phyloP scores from a whole-genome alignment of 371 early-diverging fungal genomes.

The Mortierella sp. region DNA sequence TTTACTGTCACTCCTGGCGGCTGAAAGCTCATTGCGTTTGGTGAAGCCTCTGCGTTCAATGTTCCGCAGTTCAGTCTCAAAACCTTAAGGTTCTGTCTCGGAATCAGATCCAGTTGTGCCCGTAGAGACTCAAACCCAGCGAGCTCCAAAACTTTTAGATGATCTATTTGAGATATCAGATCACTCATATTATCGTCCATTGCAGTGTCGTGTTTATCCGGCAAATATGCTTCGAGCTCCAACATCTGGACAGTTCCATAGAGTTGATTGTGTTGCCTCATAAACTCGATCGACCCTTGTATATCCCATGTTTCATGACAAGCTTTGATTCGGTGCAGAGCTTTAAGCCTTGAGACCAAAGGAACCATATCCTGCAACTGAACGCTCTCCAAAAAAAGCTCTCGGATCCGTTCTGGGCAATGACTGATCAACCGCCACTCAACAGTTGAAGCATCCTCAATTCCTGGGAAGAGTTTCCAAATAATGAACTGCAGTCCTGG shows the following conservation, averaged over 20 bases:
- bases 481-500: conserved; percentile 40
- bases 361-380: conserved; percentile 39
- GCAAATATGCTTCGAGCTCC: conserved; percentile 43
- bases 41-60: not conserved
- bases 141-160: conserved; percentile 31
- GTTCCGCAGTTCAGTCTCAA: conserved; percentile 46
- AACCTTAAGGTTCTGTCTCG: conserved; percentile 25
- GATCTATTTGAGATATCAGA: conserved; percentile 28
- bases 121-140: conserved; percentile 42
- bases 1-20: not conserved
- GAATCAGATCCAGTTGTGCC: conserved; percentile 26
- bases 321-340: conserved; percentile 34
- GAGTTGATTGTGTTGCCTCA: conserved; percentile 34
- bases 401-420: conserved; percentile 39
- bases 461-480: conserved; percentile 44
- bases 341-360: conserved; percentile 21
- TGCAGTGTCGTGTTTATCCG: conserved; percentile 34
- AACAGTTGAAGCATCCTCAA: conserved; percentile 29
- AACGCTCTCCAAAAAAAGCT: conserved; percentile 47
- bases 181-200: conserved; percentile 38
- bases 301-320: conserved; percentile 48
- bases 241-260: conserved; percentile 48
- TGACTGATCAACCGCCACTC: conserved; percentile 43
- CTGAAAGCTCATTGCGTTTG: not conserved
- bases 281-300: conserved; percentile 39